These are phyloP conservation scores for Coemansia brasiliensis DNA, from an alignment of 192 early-diverging fungal genomes.

Conservation along the genomic window DNA sequence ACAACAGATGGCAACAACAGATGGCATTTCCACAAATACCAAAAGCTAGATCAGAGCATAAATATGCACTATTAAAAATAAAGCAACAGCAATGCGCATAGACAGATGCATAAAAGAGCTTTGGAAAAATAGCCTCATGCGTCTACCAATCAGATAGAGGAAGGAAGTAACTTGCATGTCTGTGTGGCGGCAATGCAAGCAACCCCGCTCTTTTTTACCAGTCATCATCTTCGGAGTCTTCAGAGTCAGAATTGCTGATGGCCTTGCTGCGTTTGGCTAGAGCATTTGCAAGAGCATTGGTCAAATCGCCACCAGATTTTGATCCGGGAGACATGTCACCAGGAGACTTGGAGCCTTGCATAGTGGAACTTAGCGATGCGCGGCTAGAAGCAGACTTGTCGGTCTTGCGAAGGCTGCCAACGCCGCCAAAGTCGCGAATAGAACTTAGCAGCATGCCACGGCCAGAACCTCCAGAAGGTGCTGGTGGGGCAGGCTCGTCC, in stretches of 20 bases:
- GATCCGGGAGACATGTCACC: slow-evolving; percentile 38
- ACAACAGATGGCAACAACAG: not conserved
- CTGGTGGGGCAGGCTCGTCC: slow-evolving; percentile 6
- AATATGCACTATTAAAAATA: slow-evolving; percentile 5
- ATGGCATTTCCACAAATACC: slow-evolving; percentile 3
- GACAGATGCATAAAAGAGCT: not conserved
- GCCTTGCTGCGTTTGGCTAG: slow-evolving; percentile 53
- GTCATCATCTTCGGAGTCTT: slow-evolving; percentile 52
- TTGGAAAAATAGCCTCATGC: not conserved
- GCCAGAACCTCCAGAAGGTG: slow-evolving; percentile 25
- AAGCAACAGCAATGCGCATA: slow-evolving; percentile 2
- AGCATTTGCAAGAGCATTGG: slow-evolving; percentile 50
- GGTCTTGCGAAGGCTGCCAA: slow-evolving; percentile 41
- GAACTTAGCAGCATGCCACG: slow-evolving; percentile 39
- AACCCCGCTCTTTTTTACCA: slow-evolving; percentile 16
- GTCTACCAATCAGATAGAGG: not conserved
- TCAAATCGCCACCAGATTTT: slow-evolving; percentile 47
- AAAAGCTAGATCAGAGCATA: not conserved
- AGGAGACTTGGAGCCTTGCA: slow-evolving; percentile 31
- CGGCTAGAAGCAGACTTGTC: slow-evolving; percentile 25
- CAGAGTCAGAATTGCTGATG: slow-evolving; percentile 54
- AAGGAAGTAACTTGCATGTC: not conserved
- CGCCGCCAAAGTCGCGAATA: slow-evolving; percentile 44
- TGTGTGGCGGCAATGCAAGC: slow-evolving; percentile 5
- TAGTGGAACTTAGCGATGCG: slow-evolving; percentile 20